These are phyloP conservation scores for Boletus reticuloceps DNA, from an alignment of 768 basidiomycete species.

Conservation along the genomic window DNA sequence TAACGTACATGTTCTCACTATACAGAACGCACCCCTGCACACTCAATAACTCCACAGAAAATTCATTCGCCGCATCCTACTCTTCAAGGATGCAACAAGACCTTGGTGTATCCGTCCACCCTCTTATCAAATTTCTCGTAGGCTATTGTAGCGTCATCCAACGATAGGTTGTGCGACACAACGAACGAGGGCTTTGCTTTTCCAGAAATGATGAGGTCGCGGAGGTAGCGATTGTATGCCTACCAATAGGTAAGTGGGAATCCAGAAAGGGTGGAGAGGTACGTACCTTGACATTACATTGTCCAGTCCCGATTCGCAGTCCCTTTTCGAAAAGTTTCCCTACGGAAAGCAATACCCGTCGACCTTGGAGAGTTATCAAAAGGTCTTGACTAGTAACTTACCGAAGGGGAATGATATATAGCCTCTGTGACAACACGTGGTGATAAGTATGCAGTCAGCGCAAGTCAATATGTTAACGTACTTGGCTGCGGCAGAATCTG, in stretches of 20 bases:
- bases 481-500: conserved; percentile 48
- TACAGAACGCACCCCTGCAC: background rate
- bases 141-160: conserved; percentile 1
- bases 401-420: conserved; percentile 5
- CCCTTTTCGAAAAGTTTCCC: conserved; percentile 5
- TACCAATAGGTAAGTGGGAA: background rate
- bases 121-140: conserved; percentile 9
- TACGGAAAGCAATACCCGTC: background rate
- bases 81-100: background rate
- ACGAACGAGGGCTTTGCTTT: conserved; percentile 1
- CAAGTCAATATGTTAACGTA: background rate
- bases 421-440: too few relatives aligned
- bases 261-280: too few relatives aligned
- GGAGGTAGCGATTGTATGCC: conserved; percentile 3
- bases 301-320: background rate
- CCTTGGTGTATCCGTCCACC: conserved; percentile 1
- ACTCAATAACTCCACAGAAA: background rate
- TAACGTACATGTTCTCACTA: background rate
- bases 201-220: conserved; percentile 3
- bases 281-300: background rate
- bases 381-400: too few relatives aligned
- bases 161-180: conserved; percentile 2
- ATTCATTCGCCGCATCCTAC: background rate
- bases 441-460: too few relatives aligned
- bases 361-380: background rate